Percentiles rank a stretch among this genome's conserved stretches.
These are phyloP conservation scores for Mortierella sp. DNA, from an alignment of 371 early-diverging fungal genomes.

Conservation along the genomic window DNA sequence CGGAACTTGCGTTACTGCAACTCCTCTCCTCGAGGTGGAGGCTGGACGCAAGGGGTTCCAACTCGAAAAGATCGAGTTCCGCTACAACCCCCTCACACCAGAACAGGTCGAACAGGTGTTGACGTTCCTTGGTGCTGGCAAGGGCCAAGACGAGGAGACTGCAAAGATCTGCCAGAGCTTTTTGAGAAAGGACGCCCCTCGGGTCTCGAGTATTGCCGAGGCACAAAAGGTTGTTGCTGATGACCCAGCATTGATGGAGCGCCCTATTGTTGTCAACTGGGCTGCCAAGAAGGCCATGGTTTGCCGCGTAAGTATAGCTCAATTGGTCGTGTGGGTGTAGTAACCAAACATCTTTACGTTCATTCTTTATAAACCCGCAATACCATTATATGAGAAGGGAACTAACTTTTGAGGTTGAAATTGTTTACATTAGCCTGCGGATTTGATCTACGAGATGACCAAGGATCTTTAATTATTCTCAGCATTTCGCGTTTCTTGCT, in stretches of 20 bases:
- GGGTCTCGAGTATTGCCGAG: slow-evolving; percentile 13
- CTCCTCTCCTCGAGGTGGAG: slow-evolving; percentile 15
- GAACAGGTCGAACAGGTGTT: slow-evolving; percentile 26
- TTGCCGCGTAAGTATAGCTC: slow-evolving; percentile 21
- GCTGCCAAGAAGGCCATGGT: slow-evolving; percentile 23
- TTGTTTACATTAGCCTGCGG: slow-evolving; percentile 16
- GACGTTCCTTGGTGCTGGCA: slow-evolving; percentile 11
- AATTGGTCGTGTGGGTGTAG: not conserved
- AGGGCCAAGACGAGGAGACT: slow-evolving; percentile 7
- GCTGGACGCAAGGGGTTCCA: slow-evolving; percentile 16
- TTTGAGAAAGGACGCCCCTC: slow-evolving; percentile 24
- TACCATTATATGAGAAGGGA: not conserved
- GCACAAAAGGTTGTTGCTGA: slow-evolving; percentile 15
- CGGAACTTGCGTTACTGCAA: slow-evolving; percentile 25
- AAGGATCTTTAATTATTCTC: slow-evolving; percentile 10
- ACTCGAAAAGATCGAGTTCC: slow-evolving; percentile 28
- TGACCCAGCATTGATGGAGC: slow-evolving; percentile 21
- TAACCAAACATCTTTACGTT: too few species aligned
- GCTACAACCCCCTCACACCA: slow-evolving; percentile 8
- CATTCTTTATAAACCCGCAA: not conserved
- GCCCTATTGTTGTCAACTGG: slow-evolving; percentile 42
- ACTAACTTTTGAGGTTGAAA: not conserved
- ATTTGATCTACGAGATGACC: slow-evolving; percentile 30
- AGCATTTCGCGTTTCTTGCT: not conserved
- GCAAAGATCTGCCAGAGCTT: slow-evolving; percentile 11